Conservation (phyloP, 257 asterid species). For the Scutellaria minor region DNA sequence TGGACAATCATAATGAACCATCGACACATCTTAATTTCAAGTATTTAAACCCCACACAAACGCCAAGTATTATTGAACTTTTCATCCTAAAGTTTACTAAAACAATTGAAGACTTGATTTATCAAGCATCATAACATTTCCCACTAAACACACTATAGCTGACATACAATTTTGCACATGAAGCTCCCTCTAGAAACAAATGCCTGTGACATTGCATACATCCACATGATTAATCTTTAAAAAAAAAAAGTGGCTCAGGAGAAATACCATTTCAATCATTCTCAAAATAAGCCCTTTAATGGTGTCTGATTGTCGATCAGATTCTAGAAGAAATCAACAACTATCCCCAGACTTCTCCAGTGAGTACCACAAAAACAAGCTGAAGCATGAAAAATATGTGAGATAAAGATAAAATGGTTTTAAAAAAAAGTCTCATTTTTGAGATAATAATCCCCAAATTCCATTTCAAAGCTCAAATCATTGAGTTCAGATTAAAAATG, state of each 20-base stretch:
- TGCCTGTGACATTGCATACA: neutral
- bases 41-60: too few species aligned
- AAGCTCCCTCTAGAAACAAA: neutral
- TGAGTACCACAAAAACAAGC: conserved; percentile 92
- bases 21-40: too few species aligned
- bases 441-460: too few species aligned
- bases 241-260: conserved; percentile 28
- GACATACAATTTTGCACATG: conserved; percentile 4
- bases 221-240: neutral
- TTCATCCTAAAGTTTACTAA: too few species aligned
- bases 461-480: neutral
- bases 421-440: too few species aligned
- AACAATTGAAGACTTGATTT: neutral
- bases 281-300: conserved; percentile 71
- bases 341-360: conserved; percentile 91
- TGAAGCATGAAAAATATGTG: conserved; percentile 43
- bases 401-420: conserved; percentile 7
- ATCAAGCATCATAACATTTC: neutral
- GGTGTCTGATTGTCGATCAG: conserved; percentile 74
- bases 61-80: too few species aligned
- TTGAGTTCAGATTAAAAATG: neutral
- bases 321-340: conserved; percentile 39
- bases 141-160: neutral
- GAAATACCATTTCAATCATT: conserved; percentile 74
- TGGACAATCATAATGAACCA: too few species aligned